phyloP scores from a whole-genome alignment of 805 yeast genomes.

The Jamesozyma rosinii region DNA sequence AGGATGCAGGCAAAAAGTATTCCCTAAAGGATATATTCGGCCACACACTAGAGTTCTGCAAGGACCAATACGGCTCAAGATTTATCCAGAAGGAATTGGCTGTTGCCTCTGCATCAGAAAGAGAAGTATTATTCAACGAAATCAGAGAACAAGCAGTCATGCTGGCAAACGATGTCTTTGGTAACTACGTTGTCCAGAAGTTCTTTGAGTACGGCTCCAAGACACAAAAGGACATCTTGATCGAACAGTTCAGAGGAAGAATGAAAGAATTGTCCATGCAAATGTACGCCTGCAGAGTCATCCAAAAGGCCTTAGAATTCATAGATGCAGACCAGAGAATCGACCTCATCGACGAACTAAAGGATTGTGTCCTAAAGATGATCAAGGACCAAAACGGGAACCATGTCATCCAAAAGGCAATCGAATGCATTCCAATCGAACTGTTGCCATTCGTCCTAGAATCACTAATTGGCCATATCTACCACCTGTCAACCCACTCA shows the following conservation, averaged over 20 bases:
- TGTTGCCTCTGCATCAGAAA: constrained; percentile 53
- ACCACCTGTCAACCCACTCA: constrained; percentile 86
- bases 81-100: constrained; percentile 86
- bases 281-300: constrained; percentile 97
- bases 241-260: constrained; percentile 49
- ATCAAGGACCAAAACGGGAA: constrained; percentile 96
- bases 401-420: constrained; percentile 92
- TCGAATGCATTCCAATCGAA: constrained; percentile 72
- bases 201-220: constrained; percentile 74
- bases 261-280: constrained; percentile 73
- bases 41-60: constrained; percentile 81
- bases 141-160: constrained; percentile 65
- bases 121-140: constrained; percentile 76
- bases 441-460: constrained; percentile 62
- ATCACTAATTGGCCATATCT: constrained; percentile 59
- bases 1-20: constrained; percentile 42
- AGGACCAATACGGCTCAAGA: constrained; percentile 95
- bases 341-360: constrained; percentile 60
- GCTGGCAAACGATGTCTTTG: constrained; percentile 92
- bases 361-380: constrained; percentile 49
- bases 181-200: constrained; percentile 93
- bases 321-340: constrained; percentile 57
- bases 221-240: constrained; percentile 58
- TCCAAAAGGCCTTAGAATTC: constrained; percentile 83
- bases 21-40: constrained; percentile 68